A percentile compares a stretch with the other conserved stretches of the same genome.
Conservation (phyloP, 768 basidiomycete species). For the Hortiboletus flavorubellus region DNA sequence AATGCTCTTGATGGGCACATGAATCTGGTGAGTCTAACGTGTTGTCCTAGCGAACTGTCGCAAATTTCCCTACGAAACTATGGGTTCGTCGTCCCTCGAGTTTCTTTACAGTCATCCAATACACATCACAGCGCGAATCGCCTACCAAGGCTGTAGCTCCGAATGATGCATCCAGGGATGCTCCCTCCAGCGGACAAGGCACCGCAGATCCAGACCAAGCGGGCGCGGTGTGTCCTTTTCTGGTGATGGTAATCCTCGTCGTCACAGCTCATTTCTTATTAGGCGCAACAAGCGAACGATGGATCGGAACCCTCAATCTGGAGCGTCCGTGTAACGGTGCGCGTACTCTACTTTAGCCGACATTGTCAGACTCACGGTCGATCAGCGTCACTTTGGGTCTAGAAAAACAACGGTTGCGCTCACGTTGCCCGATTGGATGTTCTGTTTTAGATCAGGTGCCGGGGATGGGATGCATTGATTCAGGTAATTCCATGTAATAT, state of each 20-base stretch:
- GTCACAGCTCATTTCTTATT: neutral
- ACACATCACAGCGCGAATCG: neutral
- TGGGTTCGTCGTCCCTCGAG: neutral
- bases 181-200: too few species aligned
- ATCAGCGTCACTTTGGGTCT: neutral
- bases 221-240: neutral
- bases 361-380: neutral
- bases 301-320: neutral
- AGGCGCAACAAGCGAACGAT: neutral
- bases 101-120: neutral
- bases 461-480: neutral
- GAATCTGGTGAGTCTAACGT: neutral
- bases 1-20: neutral
- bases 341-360: neutral
- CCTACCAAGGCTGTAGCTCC: neutral
- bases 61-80: neutral
- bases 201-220: neutral
- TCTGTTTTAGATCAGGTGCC: neutral
- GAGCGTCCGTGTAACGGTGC: too few species aligned
- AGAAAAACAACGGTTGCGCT: neutral
- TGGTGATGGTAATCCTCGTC: neutral
- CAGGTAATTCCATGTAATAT: neutral
- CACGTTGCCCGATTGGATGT: neutral
- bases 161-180: too few species aligned
- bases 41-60: neutral